Evolutionary conservation across 164 flowering plant genomes (phyloP).

Genomic region (Dillenia suffruticosa): DNA sequence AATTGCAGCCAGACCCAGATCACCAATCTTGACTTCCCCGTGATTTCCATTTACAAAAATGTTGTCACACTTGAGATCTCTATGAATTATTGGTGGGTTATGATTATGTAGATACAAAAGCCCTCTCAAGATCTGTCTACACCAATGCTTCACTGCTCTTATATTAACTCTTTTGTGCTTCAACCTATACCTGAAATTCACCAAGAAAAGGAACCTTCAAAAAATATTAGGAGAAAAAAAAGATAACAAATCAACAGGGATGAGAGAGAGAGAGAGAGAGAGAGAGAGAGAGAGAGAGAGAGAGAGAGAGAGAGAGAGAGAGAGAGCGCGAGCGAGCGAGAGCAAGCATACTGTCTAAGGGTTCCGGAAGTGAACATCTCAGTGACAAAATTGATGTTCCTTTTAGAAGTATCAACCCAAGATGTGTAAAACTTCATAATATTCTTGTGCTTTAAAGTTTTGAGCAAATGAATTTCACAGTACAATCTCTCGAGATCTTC

Average conservation of each 20-base stretch:
- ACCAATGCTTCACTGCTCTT: conserved; percentile 69
- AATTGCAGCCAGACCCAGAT: conserved; percentile 62
- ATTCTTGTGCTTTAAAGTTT: conserved; percentile 54
- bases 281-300: neutral
- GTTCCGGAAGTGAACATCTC: conserved; percentile 66
- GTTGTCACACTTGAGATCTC: conserved; percentile 73
- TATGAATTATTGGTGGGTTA: conserved; percentile 63
- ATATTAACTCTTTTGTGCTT: conserved; percentile 61
- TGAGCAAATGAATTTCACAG: conserved; percentile 62
- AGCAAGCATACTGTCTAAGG: conserved; percentile 37
- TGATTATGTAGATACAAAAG: conserved; percentile 60
- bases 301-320: neutral
- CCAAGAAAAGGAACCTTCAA: neutral
- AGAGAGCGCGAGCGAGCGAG: neutral
- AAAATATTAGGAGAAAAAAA: neutral
- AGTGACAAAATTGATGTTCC: conserved; percentile 53
- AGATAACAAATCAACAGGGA: neutral
- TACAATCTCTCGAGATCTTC: conserved; percentile 64
- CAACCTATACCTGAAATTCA: conserved; percentile 40
- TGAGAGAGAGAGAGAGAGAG: neutral
- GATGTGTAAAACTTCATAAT: conserved; percentile 61
- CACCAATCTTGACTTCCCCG: conserved; percentile 66
- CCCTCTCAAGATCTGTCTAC: conserved; percentile 63
- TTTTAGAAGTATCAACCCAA: conserved; percentile 49
- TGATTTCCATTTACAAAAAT: conserved; percentile 67